These are phyloP conservation scores for Mortierella sp. DNA, from an alignment of 371 early-diverging fungal species.

Conservation along the genomic window DNA sequence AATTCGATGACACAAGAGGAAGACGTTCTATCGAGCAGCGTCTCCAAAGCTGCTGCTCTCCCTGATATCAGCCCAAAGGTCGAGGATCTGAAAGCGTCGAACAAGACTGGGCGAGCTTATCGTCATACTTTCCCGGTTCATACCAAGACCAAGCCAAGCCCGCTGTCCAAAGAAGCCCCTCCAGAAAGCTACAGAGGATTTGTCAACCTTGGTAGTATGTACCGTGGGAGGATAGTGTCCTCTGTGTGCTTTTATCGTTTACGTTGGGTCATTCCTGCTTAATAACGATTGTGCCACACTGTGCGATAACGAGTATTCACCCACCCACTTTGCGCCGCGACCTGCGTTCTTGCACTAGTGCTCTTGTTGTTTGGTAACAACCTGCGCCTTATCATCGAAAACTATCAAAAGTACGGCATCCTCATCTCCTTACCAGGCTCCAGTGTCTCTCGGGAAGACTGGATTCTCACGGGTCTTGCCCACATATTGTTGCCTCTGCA, in stretches of 20 bases:
- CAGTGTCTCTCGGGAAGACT: constrained; percentile 63
- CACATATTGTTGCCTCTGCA: constrained; percentile 62
- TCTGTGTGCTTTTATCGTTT: background rate
- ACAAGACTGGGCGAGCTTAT: constrained; percentile 26
- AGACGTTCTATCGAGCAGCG: background rate
- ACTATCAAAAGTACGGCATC: constrained; percentile 89
- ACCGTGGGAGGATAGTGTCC: background rate
- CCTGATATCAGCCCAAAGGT: constrained; percentile 28
- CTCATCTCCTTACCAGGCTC: constrained; percentile 75
- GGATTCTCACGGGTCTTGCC: constrained; percentile 61
- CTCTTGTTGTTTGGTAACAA: constrained; percentile 86
- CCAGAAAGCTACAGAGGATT: constrained; percentile 81
- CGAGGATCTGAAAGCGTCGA: constrained; percentile 26
- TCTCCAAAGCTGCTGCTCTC: background rate
- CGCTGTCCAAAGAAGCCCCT: constrained; percentile 81
- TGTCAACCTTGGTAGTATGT: constrained; percentile 71
- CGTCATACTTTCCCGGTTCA: constrained; percentile 75
- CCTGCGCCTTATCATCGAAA: constrained; percentile 86
- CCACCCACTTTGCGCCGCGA: background rate
- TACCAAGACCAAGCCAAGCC: constrained; percentile 68
- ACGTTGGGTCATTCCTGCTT: too few relatives aligned
- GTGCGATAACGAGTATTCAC: background rate
- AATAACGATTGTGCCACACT: background rate
- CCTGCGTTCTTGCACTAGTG: constrained; percentile 56
- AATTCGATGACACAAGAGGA: constrained; percentile 13